phyloP scores from a whole-genome alignment of 306 rosid genomes.

The Citrullus amarus region DNA sequence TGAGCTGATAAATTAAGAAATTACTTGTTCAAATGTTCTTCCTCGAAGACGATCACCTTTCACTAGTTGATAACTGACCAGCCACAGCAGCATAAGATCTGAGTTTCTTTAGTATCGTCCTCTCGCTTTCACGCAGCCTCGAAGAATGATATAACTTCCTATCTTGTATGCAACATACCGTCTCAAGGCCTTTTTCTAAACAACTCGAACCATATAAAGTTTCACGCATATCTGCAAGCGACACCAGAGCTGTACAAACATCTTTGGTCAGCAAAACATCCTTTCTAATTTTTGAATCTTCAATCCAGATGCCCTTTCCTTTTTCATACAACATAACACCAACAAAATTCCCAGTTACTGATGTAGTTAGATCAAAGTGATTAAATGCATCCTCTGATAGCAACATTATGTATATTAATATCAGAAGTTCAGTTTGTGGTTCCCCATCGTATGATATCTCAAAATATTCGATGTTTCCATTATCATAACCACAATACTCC shows the following conservation, averaged over 20 bases:
- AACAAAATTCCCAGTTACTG: slow-evolving; percentile 23
- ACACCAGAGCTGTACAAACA: slow-evolving; percentile 38
- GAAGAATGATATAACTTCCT: slow-evolving; percentile 59
- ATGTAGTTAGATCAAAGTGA: slow-evolving; percentile 38
- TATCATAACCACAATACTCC: slow-evolving; percentile 38
- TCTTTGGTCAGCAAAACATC: slow-evolving; percentile 41
- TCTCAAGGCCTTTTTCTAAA: slow-evolving; percentile 43
- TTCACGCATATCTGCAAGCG: slow-evolving; percentile 53
- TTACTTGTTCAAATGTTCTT: neutral
- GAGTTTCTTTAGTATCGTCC: slow-evolving; percentile 53
- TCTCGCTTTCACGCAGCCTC: slow-evolving; percentile 61
- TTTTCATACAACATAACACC: slow-evolving; percentile 25
- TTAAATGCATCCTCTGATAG: slow-evolving; percentile 44
- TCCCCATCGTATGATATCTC: slow-evolving; percentile 73
- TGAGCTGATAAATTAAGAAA: neutral
- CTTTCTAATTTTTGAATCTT: slow-evolving; percentile 21
- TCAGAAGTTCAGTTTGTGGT: slow-evolving; percentile 63
- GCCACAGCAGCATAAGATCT: slow-evolving; percentile 29
- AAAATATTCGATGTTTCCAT: slow-evolving; percentile 53
- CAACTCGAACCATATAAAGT: slow-evolving; percentile 49
- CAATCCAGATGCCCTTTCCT: slow-evolving; percentile 1
- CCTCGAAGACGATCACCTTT: neutral
- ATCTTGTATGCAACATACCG: slow-evolving; percentile 24
- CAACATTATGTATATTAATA: slow-evolving; percentile 41
- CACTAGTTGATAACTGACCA: neutral